Conservation (phyloP, 2,329 filamentous ascomycete genomes). For the Phoma sp. region DNA sequence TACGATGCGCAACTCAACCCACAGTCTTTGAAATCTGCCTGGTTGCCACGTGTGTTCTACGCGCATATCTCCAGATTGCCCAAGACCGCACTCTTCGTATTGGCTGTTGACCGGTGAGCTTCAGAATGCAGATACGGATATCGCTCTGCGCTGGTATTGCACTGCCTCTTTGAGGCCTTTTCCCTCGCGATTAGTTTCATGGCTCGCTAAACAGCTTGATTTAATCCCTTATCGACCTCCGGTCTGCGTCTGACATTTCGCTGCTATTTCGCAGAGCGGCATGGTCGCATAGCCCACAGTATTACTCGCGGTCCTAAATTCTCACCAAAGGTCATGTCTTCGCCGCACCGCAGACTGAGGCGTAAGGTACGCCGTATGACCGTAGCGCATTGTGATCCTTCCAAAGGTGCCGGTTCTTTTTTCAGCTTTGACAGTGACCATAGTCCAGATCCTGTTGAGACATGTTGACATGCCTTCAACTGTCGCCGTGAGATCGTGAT, state of each 20-base stretch:
- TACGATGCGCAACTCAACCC: not conserved
- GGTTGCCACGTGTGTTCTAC: slow-evolving; percentile 1
- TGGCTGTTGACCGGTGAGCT: slow-evolving; percentile 11
- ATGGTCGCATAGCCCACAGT: not conserved
- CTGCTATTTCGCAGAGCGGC: not conserved
- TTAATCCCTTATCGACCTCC: not conserved
- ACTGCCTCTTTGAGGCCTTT: slow-evolving; percentile 14
- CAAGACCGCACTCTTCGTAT: slow-evolving; percentile 14
- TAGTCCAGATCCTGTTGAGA: too few relatives aligned
- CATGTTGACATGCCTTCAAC: too few relatives aligned
- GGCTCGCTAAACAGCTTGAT: slow-evolving; percentile 9
- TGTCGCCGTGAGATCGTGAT: too few relatives aligned
- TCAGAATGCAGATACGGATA: not conserved
- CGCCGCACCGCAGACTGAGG: slow-evolving; percentile 1
- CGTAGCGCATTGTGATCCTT: too few relatives aligned
- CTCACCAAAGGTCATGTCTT: not conserved
- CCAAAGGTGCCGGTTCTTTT: too few relatives aligned
- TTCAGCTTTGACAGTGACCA: too few relatives aligned
- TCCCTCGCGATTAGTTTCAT: not conserved
- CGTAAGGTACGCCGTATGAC: not conserved
- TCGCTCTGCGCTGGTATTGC: slow-evolving; percentile 1
- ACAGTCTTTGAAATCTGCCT: slow-evolving; percentile 1
- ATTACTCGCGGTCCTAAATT: not conserved
- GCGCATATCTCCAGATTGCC: not conserved
- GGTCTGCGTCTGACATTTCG: not conserved